Base-by-base conservation (phyloP, 257 asterid species). In the Nicotiana obtusifolia region DNA sequence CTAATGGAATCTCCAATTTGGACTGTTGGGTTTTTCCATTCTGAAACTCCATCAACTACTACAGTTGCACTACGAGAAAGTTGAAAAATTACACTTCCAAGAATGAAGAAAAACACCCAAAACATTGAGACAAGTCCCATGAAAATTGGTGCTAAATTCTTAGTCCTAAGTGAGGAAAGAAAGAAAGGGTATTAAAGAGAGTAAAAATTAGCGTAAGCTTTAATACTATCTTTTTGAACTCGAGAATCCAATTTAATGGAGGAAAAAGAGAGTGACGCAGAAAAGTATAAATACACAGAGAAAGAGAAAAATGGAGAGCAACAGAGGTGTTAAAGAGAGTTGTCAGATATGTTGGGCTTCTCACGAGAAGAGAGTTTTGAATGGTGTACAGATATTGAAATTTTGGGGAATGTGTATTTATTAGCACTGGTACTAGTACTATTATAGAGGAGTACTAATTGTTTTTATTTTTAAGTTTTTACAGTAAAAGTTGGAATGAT, bases 1-100 rank as follows among this genome's bases (percentile, higher is more conserved):
- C 99, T 85, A 87, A 95, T 95, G 83, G 93, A 84, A 81, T 94
- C 98, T 64, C 94, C 97, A 26, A 94, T 86, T 76, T 91, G 94
- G 82, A 91, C 89, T 52, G 78, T 87, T 73, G 98, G 96, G 24
- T 95, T 92, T 77, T 87, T 91, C 98, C 98, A 91, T 28, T 86
- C 73, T 81, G 94, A 89, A 84, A 88, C 93, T 60, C 98, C 98
- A 91, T 94, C 97, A 24, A 95, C 92, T 47, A 89, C 86, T 1
- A 92, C 80, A 22, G 97, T 87, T 78, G 97, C 91, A 83, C 90
- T 81, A 30, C 83, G 65, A 77, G 88, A 88, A 64, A 81, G 22
- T 20, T 88, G 90, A 81, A 86, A 83, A 6, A 69, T 82, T 52
- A 87, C 44, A 84, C 81, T 77, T 22, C 65, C 62, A 83, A 88